These are phyloP conservation scores for Colletotrichum tanaceti DNA, from an alignment of 2,329 filamentous ascomycete genomes.

Conservation along the genomic window DNA sequence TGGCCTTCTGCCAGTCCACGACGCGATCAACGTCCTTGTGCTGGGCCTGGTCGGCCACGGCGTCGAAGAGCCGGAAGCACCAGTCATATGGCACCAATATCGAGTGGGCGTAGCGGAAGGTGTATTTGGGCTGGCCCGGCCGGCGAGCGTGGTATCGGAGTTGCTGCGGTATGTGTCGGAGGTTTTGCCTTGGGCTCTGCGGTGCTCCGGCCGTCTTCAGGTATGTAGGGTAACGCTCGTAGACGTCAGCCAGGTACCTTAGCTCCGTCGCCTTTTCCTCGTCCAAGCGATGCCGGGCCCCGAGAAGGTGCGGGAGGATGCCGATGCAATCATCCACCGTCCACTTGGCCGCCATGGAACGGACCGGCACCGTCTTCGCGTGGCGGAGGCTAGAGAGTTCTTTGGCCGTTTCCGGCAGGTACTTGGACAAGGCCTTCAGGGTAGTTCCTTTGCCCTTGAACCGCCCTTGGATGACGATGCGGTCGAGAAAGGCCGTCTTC, in stretches of 20 bases:
- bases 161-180: not conserved
- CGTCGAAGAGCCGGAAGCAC: not conserved
- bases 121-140: not conserved
- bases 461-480: too few relatives aligned
- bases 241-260: constrained; percentile 1
- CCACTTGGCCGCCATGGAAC: not conserved
- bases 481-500: too few relatives aligned
- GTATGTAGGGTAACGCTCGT: constrained; percentile 8
- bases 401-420: not conserved
- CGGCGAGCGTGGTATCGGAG: not conserved
- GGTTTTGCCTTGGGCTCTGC: not conserved
- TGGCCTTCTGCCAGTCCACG: not conserved
- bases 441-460: not conserved
- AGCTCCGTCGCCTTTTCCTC: not conserved
- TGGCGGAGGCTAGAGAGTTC: too few relatives aligned
- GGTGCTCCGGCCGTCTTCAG: constrained; percentile 2
- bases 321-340: not conserved
- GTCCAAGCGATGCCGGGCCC: not conserved
- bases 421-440: not conserved
- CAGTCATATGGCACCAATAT: constrained; percentile 4
- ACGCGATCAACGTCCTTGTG: not conserved
- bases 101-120: not conserved
- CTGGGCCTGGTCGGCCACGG: not conserved
- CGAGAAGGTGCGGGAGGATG: not conserved
- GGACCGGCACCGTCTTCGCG: not conserved